Evolutionary conservation across 495 filamentous ascomycete genomes (phyloP).

Genomic region (Aspergillus biplanus): DNA sequence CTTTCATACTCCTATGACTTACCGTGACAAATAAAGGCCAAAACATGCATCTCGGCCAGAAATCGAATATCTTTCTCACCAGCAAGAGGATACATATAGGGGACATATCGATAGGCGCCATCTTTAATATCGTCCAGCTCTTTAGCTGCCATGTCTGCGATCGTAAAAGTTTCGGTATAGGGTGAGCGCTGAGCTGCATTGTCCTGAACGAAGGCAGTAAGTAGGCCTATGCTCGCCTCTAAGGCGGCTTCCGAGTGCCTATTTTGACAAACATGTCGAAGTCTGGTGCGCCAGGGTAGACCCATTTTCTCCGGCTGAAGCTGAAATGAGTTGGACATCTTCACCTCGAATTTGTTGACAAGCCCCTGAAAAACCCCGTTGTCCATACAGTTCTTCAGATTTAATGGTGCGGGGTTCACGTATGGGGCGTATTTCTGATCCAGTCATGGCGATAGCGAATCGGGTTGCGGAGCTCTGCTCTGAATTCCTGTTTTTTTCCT

Average conservation of each 20-base stretch:
- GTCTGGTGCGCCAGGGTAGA: not conserved
- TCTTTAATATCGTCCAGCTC: not conserved
- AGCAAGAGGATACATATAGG: not conserved
- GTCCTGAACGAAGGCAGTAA: not conserved
- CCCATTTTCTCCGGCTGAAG: not conserved
- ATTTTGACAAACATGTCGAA: not conserved
- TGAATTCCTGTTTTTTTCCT: not conserved
- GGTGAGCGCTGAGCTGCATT: not conserved
- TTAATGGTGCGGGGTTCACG: not conserved
- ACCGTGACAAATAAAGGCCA: not conserved
- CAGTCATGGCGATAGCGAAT: not conserved
- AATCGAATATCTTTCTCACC: not conserved
- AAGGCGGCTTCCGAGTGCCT: not conserved
- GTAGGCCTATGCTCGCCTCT: not conserved
- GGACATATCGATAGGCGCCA: not conserved
- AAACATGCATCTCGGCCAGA: not conserved
- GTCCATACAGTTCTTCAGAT: not conserved
- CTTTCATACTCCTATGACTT: not conserved
- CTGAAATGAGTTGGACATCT: not conserved
- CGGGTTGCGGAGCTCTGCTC: not conserved
- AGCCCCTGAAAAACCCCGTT: not conserved
- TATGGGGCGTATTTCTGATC: not conserved
- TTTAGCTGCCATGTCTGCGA: conserved; percentile 1
- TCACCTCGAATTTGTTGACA: not conserved
- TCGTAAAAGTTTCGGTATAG: not conserved